Evolutionary conservation across 108 stramenopile species (phyloP), one percentile per base, ranked within the genome.

Genomic region (Cyclotella cryptica): DNA sequence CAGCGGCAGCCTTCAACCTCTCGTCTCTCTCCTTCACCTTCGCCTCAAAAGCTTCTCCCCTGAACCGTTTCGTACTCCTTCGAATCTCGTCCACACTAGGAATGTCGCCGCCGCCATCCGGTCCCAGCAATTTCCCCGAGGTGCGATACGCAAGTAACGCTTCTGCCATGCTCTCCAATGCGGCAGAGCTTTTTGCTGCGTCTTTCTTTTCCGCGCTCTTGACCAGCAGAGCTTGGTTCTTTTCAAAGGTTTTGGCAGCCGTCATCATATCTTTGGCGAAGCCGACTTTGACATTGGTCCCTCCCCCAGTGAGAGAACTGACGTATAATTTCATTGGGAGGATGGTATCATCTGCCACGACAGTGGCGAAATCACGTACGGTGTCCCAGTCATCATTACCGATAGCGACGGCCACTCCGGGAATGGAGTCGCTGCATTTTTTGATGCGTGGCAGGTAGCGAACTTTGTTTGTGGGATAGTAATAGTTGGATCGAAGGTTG

Each of bases 401-500:
- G 64, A 96, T 91, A 22, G 78, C 71, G 18, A 61, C 74, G 0
- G 92, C 87, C 15, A 78, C 88, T n/a, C 61, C 74, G 3, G 89
- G 85, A 45, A 96, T 92, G 45, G 87, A 88, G 71, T 92, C 89
- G 62, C 71, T 85, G 75, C 85, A 86, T 55, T 90, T 90, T 71
- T 92, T 89, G 45, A 96, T 96, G 29, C 95, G 86, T 2, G 95
- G 95, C 10, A 96, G 62, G 70, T 96, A 96, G 55, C 95, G 83
- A 61, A 92, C 92, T 72, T 84, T 81, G 63, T 81, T 81, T 13
- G 80, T 81, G 12, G 80, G 80, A 30, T 81, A 81, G 46, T 81
- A 84, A 41, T 76, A 79, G 83, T 79, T 88, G 29, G 92, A 87
- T 52, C 95, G 85, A 13, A 93, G 79, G 62, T 88, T 93, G 39